phyloP scores from a whole-genome alignment of 306 rosid species.

The Acmispon strigosus region DNA sequence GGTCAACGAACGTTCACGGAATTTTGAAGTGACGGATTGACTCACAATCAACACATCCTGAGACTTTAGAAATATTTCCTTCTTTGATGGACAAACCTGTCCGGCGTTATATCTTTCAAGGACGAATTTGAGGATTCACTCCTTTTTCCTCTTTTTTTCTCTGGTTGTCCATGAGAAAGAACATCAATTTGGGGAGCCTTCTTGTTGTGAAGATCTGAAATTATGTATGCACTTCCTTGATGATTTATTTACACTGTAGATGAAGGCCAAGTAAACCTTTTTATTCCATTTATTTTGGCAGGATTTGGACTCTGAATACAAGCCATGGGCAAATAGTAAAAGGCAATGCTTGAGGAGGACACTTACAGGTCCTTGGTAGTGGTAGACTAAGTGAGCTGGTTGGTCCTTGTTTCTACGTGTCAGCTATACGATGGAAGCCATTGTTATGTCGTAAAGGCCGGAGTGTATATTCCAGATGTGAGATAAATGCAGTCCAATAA shows the following conservation, averaged over 20 bases:
- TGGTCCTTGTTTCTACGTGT: conserved; percentile 3
- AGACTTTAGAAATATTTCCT: too few relatives aligned
- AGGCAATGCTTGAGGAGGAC: conserved; percentile 78
- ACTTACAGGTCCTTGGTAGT: conserved; percentile 92
- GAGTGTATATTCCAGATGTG: conserved; percentile 26
- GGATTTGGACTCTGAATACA: conserved; percentile 38
- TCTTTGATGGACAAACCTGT: too few relatives aligned
- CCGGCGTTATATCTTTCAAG: too few relatives aligned
- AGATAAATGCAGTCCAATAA: conserved; percentile 18
- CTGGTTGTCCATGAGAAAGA: neutral
- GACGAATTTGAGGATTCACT: too few relatives aligned
- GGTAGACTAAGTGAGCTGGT: conserved; percentile 41
- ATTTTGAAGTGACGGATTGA: too few relatives aligned
- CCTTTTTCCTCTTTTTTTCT: neutral
- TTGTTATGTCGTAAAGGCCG: conserved; percentile 19
- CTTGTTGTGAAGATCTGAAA: neutral
- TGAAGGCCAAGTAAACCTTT: neutral
- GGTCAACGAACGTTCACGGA: too few relatives aligned
- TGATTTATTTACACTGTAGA: neutral
- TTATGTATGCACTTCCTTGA: neutral
- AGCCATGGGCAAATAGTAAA: conserved; percentile 32
- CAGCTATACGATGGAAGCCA: conserved; percentile 14
- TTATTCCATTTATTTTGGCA: conserved; percentile 22
- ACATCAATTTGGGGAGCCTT: neutral
- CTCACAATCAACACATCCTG: too few relatives aligned